phyloP scores from a whole-genome alignment of 2,329 filamentous ascomycete genomes.

The Lasiodiplodia theobromae region DNA sequence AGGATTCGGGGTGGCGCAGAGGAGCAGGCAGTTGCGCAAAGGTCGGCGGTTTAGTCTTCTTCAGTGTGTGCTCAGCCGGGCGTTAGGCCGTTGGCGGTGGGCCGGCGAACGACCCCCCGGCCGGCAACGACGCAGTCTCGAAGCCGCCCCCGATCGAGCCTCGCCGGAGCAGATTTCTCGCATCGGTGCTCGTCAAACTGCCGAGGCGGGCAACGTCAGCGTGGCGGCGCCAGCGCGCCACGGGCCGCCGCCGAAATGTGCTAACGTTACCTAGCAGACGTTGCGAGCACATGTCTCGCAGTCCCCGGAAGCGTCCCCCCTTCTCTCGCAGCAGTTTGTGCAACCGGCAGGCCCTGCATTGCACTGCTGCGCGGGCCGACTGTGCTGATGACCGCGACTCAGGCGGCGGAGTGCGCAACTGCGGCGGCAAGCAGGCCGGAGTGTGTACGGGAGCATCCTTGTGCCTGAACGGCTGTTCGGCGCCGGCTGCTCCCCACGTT shows the following conservation, averaged over 20 bases:
- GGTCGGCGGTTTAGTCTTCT: not conserved
- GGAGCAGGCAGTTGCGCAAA: not conserved
- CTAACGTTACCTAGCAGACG: not conserved
- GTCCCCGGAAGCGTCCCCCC: not conserved
- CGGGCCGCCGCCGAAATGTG: not conserved
- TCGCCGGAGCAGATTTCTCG: slow-evolving; percentile 7
- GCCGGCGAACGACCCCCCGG: not conserved
- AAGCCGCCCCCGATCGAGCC: not conserved
- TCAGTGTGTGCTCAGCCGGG: slow-evolving; percentile 4
- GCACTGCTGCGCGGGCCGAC: not conserved
- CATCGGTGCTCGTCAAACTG: not conserved
- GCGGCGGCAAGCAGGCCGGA: slow-evolving; percentile 37
- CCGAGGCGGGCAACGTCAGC: slow-evolving; percentile 4
- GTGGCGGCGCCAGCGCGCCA: not conserved
- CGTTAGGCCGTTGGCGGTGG: not conserved
- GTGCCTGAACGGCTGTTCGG: slow-evolving; percentile 4
- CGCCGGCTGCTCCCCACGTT: slow-evolving; percentile 11
- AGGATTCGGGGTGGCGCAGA: not conserved
- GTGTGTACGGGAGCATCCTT: slow-evolving; percentile 20
- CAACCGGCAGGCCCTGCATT: not conserved
- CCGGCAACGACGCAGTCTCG: not conserved
- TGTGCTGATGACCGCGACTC: not conserved
- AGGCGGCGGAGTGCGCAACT: slow-evolving; percentile 27
- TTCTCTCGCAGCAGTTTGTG: not conserved
- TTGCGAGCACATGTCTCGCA: not conserved